phyloP scores from a whole-genome alignment of 768 basidiomycete genomes.

The Amanita phalloides region DNA sequence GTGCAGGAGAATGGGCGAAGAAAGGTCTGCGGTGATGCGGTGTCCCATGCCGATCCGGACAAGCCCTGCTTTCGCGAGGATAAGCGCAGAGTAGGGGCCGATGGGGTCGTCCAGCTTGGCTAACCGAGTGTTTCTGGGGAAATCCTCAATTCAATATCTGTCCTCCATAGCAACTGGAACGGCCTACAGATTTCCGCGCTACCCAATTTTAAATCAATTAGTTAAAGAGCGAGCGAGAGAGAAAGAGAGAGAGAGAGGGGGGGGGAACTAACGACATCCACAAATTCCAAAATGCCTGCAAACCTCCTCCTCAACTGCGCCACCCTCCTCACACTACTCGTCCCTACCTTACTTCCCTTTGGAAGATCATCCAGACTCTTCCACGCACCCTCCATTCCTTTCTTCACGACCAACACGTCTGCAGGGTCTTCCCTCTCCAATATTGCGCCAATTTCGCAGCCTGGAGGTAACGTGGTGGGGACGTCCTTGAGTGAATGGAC shows the following conservation, averaged over 20 bases:
- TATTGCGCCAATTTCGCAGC: conserved; percentile 79
- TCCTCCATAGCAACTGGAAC: background rate
- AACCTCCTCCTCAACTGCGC: conserved; percentile 71
- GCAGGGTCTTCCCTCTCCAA: conserved; percentile 81
- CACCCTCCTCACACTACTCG: conserved; percentile 85
- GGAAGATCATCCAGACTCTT: conserved; percentile 76
- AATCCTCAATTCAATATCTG: background rate
- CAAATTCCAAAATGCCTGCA: conserved; percentile 68
- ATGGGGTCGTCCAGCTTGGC: conserved; percentile 80
- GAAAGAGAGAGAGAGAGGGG: background rate
- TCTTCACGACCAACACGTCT: conserved; percentile 82
- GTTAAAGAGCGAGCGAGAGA: background rate
- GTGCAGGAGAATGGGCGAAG: conserved; percentile 66
- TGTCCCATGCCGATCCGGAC: conserved; percentile 65
- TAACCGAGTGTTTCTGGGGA: conserved; percentile 72
- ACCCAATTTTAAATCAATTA: background rate
- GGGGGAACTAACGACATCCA: conserved; percentile 68
- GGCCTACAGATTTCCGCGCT: conserved; percentile 80
- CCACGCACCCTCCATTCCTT: conserved; percentile 41
- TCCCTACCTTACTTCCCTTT: conserved; percentile 85
- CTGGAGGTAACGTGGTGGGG: conserved; percentile 76
- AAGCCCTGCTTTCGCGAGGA: conserved; percentile 91
- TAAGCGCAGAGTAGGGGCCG: conserved; percentile 74
- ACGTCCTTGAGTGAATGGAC: conserved; percentile 92
- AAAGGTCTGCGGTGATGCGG: conserved; percentile 67